These are phyloP conservation scores for Roridomyces roridus DNA, from an alignment of 768 basidiomycete genomes.

Conservation along the genomic window DNA sequence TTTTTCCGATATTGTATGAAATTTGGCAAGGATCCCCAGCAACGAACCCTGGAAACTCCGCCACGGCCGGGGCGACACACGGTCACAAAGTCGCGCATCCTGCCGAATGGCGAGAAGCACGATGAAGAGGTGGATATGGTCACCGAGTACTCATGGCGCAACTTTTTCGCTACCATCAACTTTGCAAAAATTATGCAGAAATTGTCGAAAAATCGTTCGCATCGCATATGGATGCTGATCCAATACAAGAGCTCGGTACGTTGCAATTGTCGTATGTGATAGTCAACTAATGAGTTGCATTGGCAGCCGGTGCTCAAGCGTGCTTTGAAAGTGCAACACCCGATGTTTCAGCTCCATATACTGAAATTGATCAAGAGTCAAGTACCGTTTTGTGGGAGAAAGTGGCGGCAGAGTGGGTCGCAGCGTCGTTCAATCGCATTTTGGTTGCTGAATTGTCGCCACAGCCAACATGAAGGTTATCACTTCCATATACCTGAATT, in stretches of 20 bases:
- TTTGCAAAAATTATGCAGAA: slow-evolving; percentile 99
- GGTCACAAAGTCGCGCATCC: slow-evolving; percentile 56
- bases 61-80: slow-evolving; percentile 65
- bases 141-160: slow-evolving; percentile 95
- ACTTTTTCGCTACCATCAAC: slow-evolving; percentile 97
- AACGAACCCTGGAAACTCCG: slow-evolving; percentile 68
- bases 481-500: slow-evolving; percentile 97
- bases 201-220: slow-evolving; percentile 91
- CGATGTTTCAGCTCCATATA: slow-evolving; percentile 91
- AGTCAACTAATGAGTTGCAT: not conserved
- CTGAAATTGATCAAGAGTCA: slow-evolving; percentile 98
- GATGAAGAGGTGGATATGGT: slow-evolving; percentile 93
- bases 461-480: slow-evolving; percentile 99
- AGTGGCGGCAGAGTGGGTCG: slow-evolving; percentile 92
- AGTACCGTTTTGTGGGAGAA: slow-evolving; percentile 96
- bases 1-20: slow-evolving; percentile 96
- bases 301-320: slow-evolving; percentile 92
- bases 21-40: slow-evolving; percentile 71
- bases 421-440: slow-evolving; percentile 3
- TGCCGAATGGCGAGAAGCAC: slow-evolving; percentile 76
- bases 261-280: slow-evolving; percentile 1
- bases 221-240: slow-evolving; percentile 94
- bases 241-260: slow-evolving; percentile 97
- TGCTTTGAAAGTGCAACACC: slow-evolving; percentile 91
- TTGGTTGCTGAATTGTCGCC: slow-evolving; percentile 10